A percentile compares a stretch with the other conserved stretches of the same genome.
Evolutionary conservation across 805 yeast species (phyloP).

Genomic region (Pichia phayaonensis): DNA sequence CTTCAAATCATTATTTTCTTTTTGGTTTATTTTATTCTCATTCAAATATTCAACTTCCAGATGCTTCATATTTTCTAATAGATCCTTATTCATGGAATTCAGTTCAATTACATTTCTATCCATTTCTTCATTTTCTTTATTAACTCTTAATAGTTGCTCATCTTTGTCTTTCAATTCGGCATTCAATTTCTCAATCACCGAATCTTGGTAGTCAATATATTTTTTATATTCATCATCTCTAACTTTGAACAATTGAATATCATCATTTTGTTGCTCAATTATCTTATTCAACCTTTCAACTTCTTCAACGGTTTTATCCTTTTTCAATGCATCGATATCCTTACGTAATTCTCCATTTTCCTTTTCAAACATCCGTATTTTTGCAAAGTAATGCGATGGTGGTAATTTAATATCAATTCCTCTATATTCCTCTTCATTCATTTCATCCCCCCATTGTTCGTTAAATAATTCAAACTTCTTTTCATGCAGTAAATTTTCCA

Average conservation of each 20-base stretch:
- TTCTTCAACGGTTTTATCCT: constrained; percentile 51
- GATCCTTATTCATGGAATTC: constrained; percentile 45
- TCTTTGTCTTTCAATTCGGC: constrained; percentile 11
- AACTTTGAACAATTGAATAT: constrained; percentile 41
- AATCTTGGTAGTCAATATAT: constrained; percentile 1
- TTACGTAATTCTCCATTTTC: constrained; percentile 15
- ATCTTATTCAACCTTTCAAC: constrained; percentile 65
- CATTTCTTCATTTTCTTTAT: constrained; percentile 15
- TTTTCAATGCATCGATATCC: constrained; percentile 11
- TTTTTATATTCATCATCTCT: constrained; percentile 27
- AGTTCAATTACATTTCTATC: constrained; percentile 6
- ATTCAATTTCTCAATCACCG: not conserved
- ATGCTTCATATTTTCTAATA: constrained; percentile 59
- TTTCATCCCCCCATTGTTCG: not conserved
- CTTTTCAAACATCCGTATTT: constrained; percentile 16
- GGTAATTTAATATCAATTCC: constrained; percentile 22
- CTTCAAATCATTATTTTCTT: constrained; percentile 42
- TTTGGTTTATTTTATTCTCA: constrained; percentile 43
- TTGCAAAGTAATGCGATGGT: constrained; percentile 23
- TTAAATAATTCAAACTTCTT: constrained; percentile 41
- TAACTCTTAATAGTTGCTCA: constrained; percentile 19
- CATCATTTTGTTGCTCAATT: constrained; percentile 45
- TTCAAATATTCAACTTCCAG: constrained; percentile 51
- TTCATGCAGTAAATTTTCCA: constrained; percentile 73
- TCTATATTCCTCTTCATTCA: not conserved